These are phyloP conservation scores for Xerocomellus dryophilus DNA, from an alignment of 768 basidiomycete genomes.

Conservation along the genomic window DNA sequence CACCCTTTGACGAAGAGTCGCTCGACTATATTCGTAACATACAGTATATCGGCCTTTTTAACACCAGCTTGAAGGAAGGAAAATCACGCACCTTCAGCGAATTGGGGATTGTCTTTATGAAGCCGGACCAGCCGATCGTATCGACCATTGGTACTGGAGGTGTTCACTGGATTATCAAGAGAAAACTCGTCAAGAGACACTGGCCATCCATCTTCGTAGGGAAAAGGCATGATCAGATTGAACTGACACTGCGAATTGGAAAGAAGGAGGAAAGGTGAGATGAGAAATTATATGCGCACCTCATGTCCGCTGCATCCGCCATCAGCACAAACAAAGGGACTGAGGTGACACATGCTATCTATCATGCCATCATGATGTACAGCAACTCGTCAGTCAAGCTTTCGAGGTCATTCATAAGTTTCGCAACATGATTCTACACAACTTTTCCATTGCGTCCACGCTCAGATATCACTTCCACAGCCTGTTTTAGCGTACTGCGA, in stretches of 20 bases:
- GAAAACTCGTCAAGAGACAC: constrained; percentile 33
- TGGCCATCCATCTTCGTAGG: constrained; percentile 23
- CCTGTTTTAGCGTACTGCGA: too few species aligned
- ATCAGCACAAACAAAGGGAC: neutral
- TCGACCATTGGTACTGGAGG: constrained; percentile 27
- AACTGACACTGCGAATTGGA: neutral
- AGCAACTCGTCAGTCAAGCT: too few species aligned
- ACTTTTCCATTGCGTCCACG: too few species aligned
- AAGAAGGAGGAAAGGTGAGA: neutral
- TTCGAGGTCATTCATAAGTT: too few species aligned
- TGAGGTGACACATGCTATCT: neutral
- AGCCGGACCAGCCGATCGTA: constrained; percentile 43
- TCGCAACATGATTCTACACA: too few species aligned
- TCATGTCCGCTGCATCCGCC: constrained; percentile 17
- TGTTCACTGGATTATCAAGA: constrained; percentile 43
- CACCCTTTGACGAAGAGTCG: constrained; percentile 51
- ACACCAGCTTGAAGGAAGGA: neutral
- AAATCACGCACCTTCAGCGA: constrained; percentile 38
- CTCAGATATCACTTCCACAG: too few species aligned
- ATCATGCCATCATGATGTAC: too few species aligned
- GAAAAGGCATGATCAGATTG: constrained; percentile 19
- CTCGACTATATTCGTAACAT: constrained; percentile 38
- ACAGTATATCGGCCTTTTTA: neutral
- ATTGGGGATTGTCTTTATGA: constrained; percentile 34
- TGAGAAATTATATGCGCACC: constrained; percentile 26